Base-by-base conservation (phyloP, 2,329 filamentous ascomycete genomes). In the Monosporascus sp. region DNA sequence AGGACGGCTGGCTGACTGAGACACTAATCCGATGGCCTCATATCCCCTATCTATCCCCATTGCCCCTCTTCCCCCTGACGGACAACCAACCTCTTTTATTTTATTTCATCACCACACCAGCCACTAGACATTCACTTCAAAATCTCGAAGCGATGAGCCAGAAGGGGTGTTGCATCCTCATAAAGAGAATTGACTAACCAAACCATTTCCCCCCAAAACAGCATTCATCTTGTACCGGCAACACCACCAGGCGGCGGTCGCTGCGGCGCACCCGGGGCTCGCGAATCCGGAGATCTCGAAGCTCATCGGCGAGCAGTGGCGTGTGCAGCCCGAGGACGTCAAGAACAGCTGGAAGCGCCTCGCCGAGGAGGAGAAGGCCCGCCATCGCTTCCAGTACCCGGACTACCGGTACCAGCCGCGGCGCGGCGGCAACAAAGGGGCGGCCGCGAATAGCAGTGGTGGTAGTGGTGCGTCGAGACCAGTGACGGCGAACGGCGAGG, bases 181-280 rank as follows among this genome's bases (percentile, higher is more conserved):
- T 37, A 18, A 40, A 37, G 48, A 18, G 31, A 35, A 5, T 14
- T 35, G 31, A 14, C 31, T 35, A 35, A 35, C 31, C 31, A 44
- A 26, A 28, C 26, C 18, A 22, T 40, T 26, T 53, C 52, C 54
- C 51, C 58, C 53, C 57, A 48, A 37, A 58, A 62, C 55, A 99
- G 94, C 93, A 49, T 99, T 99, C 75, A 99, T 99, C 61, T 79
- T 99, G 63, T 99, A 96, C 75, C 91, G 94, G 40, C 92, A 97
- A 69, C 88, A 95, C 70, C 87, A 94, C 65, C 93, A 97, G 71
- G 85, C 88, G 18, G 78, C 84, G 48, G 90, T 97, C 49, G 88
- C 92, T 38, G 79, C 85, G 51, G 81, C 89, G 62, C 83, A 97
- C 65, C 93, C 92, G n/a, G 89, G 91, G 45, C 82, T 97, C 59